These are phyloP conservation scores for Suillus bovinus DNA, from an alignment of 768 basidiomycete genomes.

Conservation along the genomic window DNA sequence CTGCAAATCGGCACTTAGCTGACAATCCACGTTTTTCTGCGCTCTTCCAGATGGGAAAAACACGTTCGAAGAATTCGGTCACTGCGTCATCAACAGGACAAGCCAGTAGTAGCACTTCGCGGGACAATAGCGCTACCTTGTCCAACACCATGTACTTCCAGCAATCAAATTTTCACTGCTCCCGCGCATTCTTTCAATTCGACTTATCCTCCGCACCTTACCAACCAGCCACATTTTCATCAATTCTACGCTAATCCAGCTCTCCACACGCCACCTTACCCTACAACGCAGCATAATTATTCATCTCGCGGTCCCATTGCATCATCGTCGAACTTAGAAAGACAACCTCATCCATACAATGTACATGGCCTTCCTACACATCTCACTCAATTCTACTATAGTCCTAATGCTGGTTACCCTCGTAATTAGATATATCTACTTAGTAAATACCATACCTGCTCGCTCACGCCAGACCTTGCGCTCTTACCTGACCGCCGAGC, in stretches of 20 bases:
- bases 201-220: background rate
- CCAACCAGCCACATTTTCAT: background rate
- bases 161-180: background rate
- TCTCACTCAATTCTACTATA: background rate
- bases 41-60: background rate
- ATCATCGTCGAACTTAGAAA: background rate
- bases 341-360: background rate
- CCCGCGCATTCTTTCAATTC: background rate
- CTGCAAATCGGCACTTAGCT: background rate
- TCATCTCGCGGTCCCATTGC: background rate
- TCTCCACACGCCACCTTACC: background rate
- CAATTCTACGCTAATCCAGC: background rate
- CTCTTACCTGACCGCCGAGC: background rate
- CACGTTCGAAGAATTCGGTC: background rate
- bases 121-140: background rate
- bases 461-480: background rate
- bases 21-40: background rate
- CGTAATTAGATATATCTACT: background rate
- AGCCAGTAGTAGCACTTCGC: background rate
- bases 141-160: background rate
- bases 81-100: background rate
- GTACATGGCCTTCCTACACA: background rate
- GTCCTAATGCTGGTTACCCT: background rate
- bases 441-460: background rate
- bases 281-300: background rate